These are phyloP conservation scores for Allantophomopsis lycopodina DNA, from an alignment of 2,329 filamentous ascomycete genomes.

Conservation along the genomic window DNA sequence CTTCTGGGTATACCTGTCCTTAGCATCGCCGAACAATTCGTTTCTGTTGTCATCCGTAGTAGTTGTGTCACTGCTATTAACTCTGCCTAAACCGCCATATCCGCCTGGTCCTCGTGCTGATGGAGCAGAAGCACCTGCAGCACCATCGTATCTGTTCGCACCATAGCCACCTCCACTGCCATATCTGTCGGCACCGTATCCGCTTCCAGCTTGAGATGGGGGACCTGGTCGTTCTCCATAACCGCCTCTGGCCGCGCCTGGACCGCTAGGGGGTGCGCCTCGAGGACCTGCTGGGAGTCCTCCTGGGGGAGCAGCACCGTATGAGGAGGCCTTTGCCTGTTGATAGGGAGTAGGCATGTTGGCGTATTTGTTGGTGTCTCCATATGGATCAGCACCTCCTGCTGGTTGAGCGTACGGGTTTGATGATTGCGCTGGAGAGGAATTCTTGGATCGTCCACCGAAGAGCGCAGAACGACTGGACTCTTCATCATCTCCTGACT, in stretches of 20 bases:
- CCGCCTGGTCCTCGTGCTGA: constrained; percentile 35
- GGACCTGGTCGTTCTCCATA: constrained; percentile 5
- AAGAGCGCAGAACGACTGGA: constrained; percentile 36
- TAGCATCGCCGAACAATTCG: constrained; percentile 39
- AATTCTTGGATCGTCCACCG: constrained; percentile 32
- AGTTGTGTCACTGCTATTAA: constrained; percentile 24
- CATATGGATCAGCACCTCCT: constrained; percentile 39
- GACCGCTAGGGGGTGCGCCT: constrained; percentile 23
- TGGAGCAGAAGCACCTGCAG: constrained; percentile 16
- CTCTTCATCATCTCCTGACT: constrained; percentile 32
- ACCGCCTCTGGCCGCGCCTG: constrained; percentile 14
- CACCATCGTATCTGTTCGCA: constrained; percentile 34
- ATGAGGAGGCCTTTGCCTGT: constrained; percentile 19
- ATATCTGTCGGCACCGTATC: constrained; percentile 40
- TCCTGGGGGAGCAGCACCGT: constrained; percentile 16
- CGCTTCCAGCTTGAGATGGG: constrained; percentile 19
- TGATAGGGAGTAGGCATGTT: constrained; percentile 30
- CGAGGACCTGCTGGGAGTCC: constrained; percentile 14
- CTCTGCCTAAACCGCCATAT: constrained; percentile 44
- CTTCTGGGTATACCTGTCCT: constrained; percentile 17
- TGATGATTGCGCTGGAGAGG: constrained; percentile 26
- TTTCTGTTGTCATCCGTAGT: constrained; percentile 40
- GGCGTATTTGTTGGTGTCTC: constrained; percentile 39
- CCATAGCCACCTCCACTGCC: constrained; percentile 37
- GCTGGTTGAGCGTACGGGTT: constrained; percentile 5